phyloP scores from a whole-genome alignment of 1,284 basidiomycete genomes.

The Leccinum olivaceoglutinosum region DNA sequence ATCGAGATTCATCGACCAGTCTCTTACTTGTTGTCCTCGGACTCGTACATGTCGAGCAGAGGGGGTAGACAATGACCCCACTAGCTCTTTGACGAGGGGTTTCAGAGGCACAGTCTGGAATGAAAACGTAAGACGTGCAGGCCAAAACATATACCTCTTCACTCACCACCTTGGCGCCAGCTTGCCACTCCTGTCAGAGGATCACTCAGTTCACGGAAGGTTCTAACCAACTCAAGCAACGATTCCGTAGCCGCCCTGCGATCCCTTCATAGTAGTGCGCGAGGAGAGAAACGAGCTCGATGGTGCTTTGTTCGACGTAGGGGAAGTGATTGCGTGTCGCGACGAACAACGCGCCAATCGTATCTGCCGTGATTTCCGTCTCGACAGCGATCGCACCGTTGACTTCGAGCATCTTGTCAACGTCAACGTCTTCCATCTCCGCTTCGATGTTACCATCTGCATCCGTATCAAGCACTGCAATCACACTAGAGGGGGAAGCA shows the following conservation, averaged over 20 bases:
- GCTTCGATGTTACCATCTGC: slow-evolving; percentile 55
- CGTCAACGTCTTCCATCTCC: slow-evolving; percentile 82
- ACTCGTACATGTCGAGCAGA: slow-evolving; percentile 87
- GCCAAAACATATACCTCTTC: background rate
- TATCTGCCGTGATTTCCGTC: slow-evolving; percentile 98
- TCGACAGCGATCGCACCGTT: slow-evolving; percentile 97
- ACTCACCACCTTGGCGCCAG: slow-evolving; percentile 65
- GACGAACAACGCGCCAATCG: slow-evolving; percentile 88
- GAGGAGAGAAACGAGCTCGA: slow-evolving; percentile 81
- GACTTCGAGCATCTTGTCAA: slow-evolving; percentile 84
- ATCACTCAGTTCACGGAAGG: slow-evolving; percentile 87
- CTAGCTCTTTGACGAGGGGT: slow-evolving; percentile 77
- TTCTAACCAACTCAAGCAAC: slow-evolving; percentile 86
- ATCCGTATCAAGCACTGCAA: slow-evolving; percentile 49
- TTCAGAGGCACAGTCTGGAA: slow-evolving; percentile 51
- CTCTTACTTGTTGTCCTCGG: slow-evolving; percentile 96
- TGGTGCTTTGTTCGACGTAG: slow-evolving; percentile 75
- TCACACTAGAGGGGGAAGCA: slow-evolving; percentile 63
- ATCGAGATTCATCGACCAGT: slow-evolving; percentile 5
- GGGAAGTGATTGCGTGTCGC: slow-evolving; percentile 83
- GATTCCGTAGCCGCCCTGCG: slow-evolving; percentile 91
- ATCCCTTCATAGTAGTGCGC: slow-evolving; percentile 96
- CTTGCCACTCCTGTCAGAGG: slow-evolving; percentile 70
- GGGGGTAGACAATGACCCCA: slow-evolving; percentile 69
- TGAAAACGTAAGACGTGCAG: slow-evolving; percentile 3